phyloP scores from a whole-genome alignment of 306 rosid species.

The Hylodesmum podocarpum region DNA sequence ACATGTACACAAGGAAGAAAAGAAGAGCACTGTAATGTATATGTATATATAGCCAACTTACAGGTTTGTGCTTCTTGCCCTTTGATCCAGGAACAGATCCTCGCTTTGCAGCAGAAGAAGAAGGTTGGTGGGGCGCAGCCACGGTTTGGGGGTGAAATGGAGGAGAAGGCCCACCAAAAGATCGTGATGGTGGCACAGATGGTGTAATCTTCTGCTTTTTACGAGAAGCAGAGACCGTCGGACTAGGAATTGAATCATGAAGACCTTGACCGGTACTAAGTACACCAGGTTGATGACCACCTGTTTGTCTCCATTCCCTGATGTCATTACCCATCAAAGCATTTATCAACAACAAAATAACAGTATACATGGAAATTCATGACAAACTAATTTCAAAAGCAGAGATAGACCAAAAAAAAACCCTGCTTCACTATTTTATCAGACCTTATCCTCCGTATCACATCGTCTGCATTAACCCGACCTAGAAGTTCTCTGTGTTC shows the following conservation, averaged over 20 bases:
- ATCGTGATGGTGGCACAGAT: constrained; percentile 68
- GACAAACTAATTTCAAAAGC: constrained; percentile 17
- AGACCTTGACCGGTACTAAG: constrained; percentile 58
- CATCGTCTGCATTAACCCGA: constrained; percentile 89
- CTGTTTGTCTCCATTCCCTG: constrained; percentile 96
- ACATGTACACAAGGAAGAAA: neutral
- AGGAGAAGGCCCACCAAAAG: constrained; percentile 81
- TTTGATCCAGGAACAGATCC: constrained; percentile 74
- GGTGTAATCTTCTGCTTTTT: constrained; percentile 78
- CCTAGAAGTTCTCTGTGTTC: constrained; percentile 95
- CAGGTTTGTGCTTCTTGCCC: constrained; percentile 90
- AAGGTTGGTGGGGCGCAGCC: constrained; percentile 77
- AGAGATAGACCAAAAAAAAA: constrained; percentile 27
- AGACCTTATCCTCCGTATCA: constrained; percentile 82
- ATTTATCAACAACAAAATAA: constrained; percentile 38
- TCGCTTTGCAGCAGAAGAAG: constrained; percentile 77
- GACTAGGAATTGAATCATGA: constrained; percentile 84
- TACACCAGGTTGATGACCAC: constrained; percentile 73
- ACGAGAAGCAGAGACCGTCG: constrained; percentile 85
- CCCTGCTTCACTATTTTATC: constrained; percentile 31
- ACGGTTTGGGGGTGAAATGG: constrained; percentile 68
- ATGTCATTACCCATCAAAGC: constrained; percentile 35
- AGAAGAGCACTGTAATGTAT: neutral
- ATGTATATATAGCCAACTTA: constrained; percentile 42
- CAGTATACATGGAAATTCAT: constrained; percentile 18